These are phyloP conservation scores for Amanita fuliginea DNA, from an alignment of 768 basidiomycete genomes.

Conservation along the genomic window DNA sequence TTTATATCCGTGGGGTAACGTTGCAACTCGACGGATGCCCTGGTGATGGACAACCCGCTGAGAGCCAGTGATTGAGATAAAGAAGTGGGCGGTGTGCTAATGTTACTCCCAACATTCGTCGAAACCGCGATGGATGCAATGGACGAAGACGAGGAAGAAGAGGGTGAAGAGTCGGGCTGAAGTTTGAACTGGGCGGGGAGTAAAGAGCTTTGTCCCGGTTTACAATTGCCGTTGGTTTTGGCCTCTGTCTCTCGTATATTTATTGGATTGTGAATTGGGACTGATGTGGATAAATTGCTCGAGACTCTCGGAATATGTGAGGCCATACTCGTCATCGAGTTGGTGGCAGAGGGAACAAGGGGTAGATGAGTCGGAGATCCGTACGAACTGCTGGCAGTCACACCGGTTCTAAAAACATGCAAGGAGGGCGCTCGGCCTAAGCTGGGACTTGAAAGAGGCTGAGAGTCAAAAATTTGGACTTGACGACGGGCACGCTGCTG, in stretches of 20 bases:
- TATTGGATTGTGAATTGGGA: conserved; percentile 2
- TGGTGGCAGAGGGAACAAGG: conserved; percentile 1
- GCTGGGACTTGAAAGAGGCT: conserved; percentile 57
- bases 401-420: conserved; percentile 16
- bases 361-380: conserved; percentile 30
- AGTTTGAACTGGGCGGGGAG: conserved; percentile 9
- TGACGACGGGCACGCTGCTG: conserved; percentile 43
- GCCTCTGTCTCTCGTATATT: neutral
- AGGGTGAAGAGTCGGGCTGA: conserved; percentile 16
- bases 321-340: conserved; percentile 22
- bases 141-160: conserved; percentile 45
- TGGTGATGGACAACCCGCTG: conserved; percentile 27
- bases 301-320: conserved; percentile 30
- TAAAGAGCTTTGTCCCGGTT: neutral
- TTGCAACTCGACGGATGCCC: conserved; percentile 7
- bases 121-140: conserved; percentile 31
- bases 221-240: neutral
- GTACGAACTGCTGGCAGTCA: conserved; percentile 27
- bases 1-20: conserved; percentile 12
- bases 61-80: conserved; percentile 36
- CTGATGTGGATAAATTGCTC: conserved; percentile 25
- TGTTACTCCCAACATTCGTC: conserved; percentile 26
- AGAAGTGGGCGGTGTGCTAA: conserved; percentile 51
- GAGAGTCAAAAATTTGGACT: conserved; percentile 77
- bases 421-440: conserved; percentile 19